Base-by-base conservation (phyloP, 345 rosid genomes). In the Isatis tinctoria region DNA sequence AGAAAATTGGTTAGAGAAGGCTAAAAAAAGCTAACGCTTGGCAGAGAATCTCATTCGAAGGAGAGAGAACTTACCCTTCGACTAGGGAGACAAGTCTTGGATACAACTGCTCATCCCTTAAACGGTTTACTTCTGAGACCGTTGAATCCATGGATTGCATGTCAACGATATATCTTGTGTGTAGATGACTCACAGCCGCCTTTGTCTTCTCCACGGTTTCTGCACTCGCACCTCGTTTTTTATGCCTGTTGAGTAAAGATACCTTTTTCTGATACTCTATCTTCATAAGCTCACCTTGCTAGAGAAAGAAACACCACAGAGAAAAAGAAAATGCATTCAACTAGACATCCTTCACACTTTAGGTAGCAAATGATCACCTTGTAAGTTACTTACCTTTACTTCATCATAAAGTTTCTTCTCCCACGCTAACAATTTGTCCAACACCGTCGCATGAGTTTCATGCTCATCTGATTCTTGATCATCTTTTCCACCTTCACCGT, bases 131-230 rank as follows among this genome's bases (percentile, higher is more conserved):
- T 87, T 95, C 99, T 3, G 88, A 84, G 59, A 87, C 96, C 2
- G 97, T 90, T 4, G 98, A 95, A 77, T 95, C 98, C 93, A 95
- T 86, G 14, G 99, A 92, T 58, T 95, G 99, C 99, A 95, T 92
- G 77, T 95, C 99, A 66, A 95, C 99, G 11, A 95, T 85, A 72
- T 92, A 95, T 81, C 90, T 87, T 0, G 98, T 92, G 63, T 92
- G 98, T 67, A 95, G 78, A 82, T 95, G 98, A 67, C 90, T 86
- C 39, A 92, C 99, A 0, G 94, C 96, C 11, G 97, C 97, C 76
- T 92, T 95, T 49, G 94, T 87, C 85, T 89, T 92, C 80, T 95
- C 98, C 76, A 92, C 73, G n/a, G 97, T 84, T 72, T 92, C 97
- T 36, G 85, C 80, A 81, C 83, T 79, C 26, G 88, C 85, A 49